Evolutionary conservation across 164 flowering plant genomes (phyloP).

Genomic region (Akebia trifoliata): DNA sequence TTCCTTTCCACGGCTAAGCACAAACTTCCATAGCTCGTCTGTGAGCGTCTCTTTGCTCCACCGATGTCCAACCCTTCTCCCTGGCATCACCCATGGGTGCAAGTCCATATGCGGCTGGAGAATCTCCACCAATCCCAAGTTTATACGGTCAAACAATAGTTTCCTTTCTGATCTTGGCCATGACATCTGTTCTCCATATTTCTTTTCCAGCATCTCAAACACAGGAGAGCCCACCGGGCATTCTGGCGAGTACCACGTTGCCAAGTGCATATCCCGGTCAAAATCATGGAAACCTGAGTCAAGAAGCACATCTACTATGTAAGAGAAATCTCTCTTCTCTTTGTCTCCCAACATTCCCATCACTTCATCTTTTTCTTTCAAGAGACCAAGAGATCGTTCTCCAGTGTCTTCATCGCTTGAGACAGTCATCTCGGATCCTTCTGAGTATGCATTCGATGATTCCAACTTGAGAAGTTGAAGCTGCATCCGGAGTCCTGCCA

Average conservation of each 20-base stretch:
- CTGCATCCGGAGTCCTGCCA: conserved; percentile 39
- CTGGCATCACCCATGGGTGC: conserved; percentile 54
- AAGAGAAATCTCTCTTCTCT: conserved; percentile 48
- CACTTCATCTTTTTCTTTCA: conserved; percentile 15
- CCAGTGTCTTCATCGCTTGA: conserved; percentile 51
- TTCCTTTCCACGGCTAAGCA: conserved; percentile 27
- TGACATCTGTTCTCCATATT: conserved; percentile 41
- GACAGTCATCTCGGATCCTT: conserved; percentile 37
- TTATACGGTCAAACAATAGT: conserved; percentile 68
- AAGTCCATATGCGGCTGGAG: conserved; percentile 29
- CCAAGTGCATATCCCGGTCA: conserved; percentile 17
- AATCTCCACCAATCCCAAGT: conserved; percentile 42
- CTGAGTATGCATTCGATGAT: conserved; percentile 36
- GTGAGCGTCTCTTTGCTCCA: conserved; percentile 26
- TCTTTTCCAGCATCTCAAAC: conserved; percentile 65
- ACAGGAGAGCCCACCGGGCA: conserved; percentile 39
- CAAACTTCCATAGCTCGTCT: conserved; percentile 35
- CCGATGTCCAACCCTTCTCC: conserved; percentile 3
- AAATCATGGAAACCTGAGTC: conserved; percentile 37
- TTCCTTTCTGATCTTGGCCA: conserved; percentile 63
- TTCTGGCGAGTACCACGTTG: conserved; percentile 43
- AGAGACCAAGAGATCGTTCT: conserved; percentile 18
- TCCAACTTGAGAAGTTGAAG: conserved; percentile 50
- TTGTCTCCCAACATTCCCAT: conserved; percentile 12
- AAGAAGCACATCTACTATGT: conserved; percentile 47